phyloP scores from a whole-genome alignment of 2,329 filamentous ascomycete species.

The Lasiodiplodia citricola region DNA sequence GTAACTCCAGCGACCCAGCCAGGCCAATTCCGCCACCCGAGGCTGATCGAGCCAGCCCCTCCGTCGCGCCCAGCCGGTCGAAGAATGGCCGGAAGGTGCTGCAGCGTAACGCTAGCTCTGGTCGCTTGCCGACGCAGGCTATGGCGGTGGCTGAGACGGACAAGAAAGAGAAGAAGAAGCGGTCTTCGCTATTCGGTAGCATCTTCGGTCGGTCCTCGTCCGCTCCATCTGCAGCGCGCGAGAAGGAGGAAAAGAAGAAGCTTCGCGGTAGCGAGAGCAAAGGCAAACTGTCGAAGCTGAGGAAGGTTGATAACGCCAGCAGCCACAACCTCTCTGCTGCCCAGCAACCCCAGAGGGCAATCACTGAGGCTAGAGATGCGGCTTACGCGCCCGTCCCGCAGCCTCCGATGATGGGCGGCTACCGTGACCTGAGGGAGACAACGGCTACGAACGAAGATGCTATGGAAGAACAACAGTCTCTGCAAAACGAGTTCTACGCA shows the following conservation, averaged over 20 bases:
- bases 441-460: background rate
- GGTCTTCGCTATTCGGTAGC: conserved; percentile 52
- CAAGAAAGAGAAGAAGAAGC: conserved; percentile 46
- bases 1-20: background rate
- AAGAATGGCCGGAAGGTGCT: conserved; percentile 20
- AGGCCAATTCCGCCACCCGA: background rate
- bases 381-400: conserved; percentile 8
- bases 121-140: background rate
- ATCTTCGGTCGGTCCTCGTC: conserved; percentile 45
- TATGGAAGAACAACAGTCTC: background rate
- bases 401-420: background rate
- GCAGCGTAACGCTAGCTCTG: conserved; percentile 17
- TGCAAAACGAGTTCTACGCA: background rate
- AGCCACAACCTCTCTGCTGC: background rate
- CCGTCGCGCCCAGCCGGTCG: background rate
- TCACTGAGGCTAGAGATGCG: background rate
- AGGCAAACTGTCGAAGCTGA: conserved; percentile 21
- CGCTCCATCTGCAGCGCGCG: conserved; percentile 42
- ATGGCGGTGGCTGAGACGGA: background rate
- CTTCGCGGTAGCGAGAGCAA: conserved; percentile 7
- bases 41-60: background rate
- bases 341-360: background rate
- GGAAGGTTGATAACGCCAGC: background rate
- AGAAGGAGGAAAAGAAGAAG: conserved; percentile 23
- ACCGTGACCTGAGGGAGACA: background rate